phyloP scores from a whole-genome alignment of 495 filamentous ascomycete genomes.

The Eremomyces bilateralis region DNA sequence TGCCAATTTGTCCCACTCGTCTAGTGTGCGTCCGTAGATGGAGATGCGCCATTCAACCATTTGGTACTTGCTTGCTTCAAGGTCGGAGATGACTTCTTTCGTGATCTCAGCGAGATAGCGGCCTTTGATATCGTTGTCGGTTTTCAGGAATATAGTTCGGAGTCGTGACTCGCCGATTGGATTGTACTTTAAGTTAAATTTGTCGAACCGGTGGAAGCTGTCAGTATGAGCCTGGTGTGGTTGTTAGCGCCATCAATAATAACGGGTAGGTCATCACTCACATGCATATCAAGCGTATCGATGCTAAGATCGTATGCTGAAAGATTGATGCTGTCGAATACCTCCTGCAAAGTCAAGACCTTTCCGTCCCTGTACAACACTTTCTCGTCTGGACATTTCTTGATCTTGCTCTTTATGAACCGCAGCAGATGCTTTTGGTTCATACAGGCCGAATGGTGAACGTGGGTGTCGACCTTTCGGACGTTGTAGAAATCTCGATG shows the following conservation, averaged over 20 bases:
- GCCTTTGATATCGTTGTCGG: slow-evolving; percentile 91
- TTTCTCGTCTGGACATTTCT: slow-evolving; percentile 83
- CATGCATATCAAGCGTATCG: slow-evolving; percentile 97
- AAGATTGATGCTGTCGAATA: slow-evolving; percentile 91
- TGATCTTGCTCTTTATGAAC: slow-evolving; percentile 99
- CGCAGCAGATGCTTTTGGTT: slow-evolving; percentile 96
- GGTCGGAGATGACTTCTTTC: slow-evolving; percentile 90
- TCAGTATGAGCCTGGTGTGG: slow-evolving; percentile 83
- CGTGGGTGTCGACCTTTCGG: slow-evolving; percentile 94
- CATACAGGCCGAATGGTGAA: slow-evolving; percentile 98
- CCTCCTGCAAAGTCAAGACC: slow-evolving; percentile 71
- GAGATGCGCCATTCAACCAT: slow-evolving; percentile 99
- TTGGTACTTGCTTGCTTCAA: slow-evolving; percentile 97
- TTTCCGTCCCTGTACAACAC: slow-evolving; percentile 87
- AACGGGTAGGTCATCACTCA: slow-evolving; percentile 25
- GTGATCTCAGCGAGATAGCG: slow-evolving; percentile 94
- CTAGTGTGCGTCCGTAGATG: slow-evolving; percentile 74
- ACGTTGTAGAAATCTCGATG: slow-evolving; percentile 99
- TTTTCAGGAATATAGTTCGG: slow-evolving; percentile 92
- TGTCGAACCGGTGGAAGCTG: slow-evolving; percentile 96
- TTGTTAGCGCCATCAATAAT: no score
- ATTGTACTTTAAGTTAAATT: slow-evolving; percentile 98
- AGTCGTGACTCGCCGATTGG: slow-evolving; percentile 88
- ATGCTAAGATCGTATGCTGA: slow-evolving; percentile 97
- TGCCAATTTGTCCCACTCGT: slow-evolving; percentile 96